Percentiles rank a stretch among this genome's conserved stretches.
phyloP scores from a whole-genome alignment of 2,329 filamentous ascomycete genomes.

The Aspergillus oerlinghausenensis region DNA sequence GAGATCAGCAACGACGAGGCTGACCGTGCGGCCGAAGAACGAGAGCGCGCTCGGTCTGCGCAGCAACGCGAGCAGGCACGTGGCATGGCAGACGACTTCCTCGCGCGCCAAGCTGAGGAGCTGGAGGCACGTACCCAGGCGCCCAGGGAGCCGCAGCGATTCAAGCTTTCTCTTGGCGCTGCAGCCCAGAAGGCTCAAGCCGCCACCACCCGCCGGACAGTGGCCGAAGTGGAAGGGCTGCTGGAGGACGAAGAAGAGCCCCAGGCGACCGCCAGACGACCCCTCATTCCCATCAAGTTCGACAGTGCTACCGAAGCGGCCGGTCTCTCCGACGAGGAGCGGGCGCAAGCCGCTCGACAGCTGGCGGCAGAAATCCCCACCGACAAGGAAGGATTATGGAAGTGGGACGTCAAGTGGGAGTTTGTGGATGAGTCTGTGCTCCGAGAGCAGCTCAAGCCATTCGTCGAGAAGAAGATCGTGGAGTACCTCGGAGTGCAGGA shows the following conservation, averaged over 20 bases:
- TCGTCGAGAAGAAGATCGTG: conserved; percentile 97
- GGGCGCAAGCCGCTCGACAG: conserved; percentile 72
- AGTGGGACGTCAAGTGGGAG: conserved; percentile 91
- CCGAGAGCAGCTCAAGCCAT: conserved; percentile 81
- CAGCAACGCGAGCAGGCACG: conserved; percentile 72
- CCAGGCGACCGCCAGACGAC: conserved; percentile 64
- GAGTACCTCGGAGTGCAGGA: conserved; percentile 96
- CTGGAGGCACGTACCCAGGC: conserved; percentile 50
- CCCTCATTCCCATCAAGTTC: conserved; percentile 77
- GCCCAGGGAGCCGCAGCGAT: conserved; percentile 61
- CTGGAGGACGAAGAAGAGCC: conserved; percentile 90
- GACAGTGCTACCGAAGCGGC: conserved; percentile 63
- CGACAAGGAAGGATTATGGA: conserved; percentile 81
- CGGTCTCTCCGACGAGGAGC: conserved; percentile 78
- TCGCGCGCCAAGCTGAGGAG: conserved; percentile 77
- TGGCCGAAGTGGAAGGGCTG: conserved; percentile 89
- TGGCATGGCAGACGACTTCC: conserved; percentile 85
- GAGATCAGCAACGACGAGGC: conserved; percentile 76
- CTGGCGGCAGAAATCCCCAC: conserved; percentile 87
- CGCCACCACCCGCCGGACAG: conserved; percentile 64
- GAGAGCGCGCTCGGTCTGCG: conserved; percentile 65
- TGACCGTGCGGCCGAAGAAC: conserved; percentile 73
- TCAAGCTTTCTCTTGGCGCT: conserved; percentile 89
- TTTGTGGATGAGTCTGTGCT: conserved; percentile 78
- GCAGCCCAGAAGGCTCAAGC: conserved; percentile 70